Conservation (phyloP, 768 basidiomycete species). For the Russula sp. region DNA sequence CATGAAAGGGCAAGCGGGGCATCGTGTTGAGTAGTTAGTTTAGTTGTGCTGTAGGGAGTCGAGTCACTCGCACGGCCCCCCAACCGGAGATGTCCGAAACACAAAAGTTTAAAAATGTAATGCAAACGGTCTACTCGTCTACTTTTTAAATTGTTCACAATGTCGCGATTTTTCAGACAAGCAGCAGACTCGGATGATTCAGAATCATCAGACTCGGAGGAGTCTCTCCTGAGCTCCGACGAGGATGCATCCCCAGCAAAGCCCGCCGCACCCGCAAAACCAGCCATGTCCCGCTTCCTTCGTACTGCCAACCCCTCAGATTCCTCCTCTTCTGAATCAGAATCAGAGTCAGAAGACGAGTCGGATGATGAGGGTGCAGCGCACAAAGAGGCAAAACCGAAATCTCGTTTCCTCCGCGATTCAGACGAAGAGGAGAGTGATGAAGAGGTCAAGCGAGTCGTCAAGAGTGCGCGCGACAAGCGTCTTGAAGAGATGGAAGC, state of each 20-base stretch:
- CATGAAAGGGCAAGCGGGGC: slow-evolving; percentile 9
- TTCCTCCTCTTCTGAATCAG: slow-evolving; percentile 36
- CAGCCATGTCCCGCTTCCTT: slow-evolving; percentile 76
- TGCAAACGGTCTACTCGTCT: not conserved
- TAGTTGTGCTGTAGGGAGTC: not conserved
- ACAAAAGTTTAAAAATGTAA: slow-evolving; percentile 6
- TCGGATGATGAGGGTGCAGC: slow-evolving; percentile 43
- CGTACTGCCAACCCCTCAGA: slow-evolving; percentile 54
- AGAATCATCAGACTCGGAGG: slow-evolving; percentile 65
- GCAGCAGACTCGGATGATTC: slow-evolving; percentile 81
- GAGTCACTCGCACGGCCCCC: no score
- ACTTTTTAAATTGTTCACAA: slow-evolving; percentile 28
- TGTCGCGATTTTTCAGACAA: slow-evolving; percentile 89
- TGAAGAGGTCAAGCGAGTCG: slow-evolving; percentile 63
- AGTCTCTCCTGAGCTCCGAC: slow-evolving; percentile 66
- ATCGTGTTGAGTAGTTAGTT: not conserved
- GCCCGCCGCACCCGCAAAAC: slow-evolving; percentile 41
- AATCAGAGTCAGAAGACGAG: slow-evolving; percentile 42
- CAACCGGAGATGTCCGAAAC: slow-evolving; percentile 22
- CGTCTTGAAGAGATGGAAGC: slow-evolving; percentile 93
- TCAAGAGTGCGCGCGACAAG: slow-evolving; percentile 88
- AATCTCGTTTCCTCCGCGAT: slow-evolving; percentile 39
- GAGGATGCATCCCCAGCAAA: slow-evolving; percentile 54
- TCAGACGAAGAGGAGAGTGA: slow-evolving; percentile 52
- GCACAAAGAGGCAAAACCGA: slow-evolving; percentile 35